A percentile compares a stretch with the other conserved stretches of the same genome.
Evolutionary conservation across 176 grass and related monocot genomes (phyloP).

Genomic region (Avena sativa): DNA sequence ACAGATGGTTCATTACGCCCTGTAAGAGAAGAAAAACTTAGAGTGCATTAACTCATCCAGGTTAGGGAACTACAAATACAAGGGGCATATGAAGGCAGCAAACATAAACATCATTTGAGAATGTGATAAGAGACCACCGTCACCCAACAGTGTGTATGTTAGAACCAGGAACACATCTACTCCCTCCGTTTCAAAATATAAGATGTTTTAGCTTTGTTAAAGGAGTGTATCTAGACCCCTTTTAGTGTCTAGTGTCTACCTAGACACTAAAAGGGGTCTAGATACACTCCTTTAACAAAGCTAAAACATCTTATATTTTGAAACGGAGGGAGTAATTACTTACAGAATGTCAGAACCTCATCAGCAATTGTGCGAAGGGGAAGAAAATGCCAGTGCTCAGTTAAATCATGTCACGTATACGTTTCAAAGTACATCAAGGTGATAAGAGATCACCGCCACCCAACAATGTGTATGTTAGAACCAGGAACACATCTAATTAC

Average conservation of each 20-base stretch:
- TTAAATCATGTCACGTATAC: not conserved
- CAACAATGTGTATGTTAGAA: not conserved
- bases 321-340: not conserved
- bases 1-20: constrained; percentile 89
- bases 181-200: no score
- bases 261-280: no score
- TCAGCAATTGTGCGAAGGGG: not conserved
- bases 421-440: not conserved
- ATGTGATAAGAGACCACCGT: constrained; percentile 14
- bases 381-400: constrained; percentile 11
- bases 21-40: constrained; percentile 45
- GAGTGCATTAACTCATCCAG: not conserved
- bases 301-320: no score
- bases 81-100: constrained; percentile 2
- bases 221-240: no score
- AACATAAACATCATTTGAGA: not conserved
- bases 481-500: constrained; percentile 6
- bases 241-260: no score
- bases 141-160: not conserved
- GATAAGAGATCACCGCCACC: not conserved
- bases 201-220: no score
- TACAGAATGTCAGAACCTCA: not conserved
- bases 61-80: not conserved
- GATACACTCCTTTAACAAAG: no score
- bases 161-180: constrained; percentile 5